Evolutionary conservation across 257 asterid species (phyloP), one percentile per base, ranked within the genome.

Genomic region (Capsicum chinense): DNA sequence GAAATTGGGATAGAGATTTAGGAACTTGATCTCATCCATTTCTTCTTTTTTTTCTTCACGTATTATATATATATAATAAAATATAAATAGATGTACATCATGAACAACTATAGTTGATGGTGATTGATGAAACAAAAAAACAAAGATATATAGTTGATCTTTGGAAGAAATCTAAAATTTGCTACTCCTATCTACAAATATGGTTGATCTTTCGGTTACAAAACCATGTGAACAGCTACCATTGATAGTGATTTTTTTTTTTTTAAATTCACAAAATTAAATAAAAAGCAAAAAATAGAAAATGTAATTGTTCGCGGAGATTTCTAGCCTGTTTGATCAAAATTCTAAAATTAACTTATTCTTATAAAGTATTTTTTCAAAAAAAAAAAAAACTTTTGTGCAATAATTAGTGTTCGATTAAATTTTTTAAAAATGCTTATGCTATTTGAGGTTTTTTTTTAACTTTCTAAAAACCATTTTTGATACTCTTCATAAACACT

Each of bases 221-320:
- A 76, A 76, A 52, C 60, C 81, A 76, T 76, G 81, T 76, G 81
- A 76, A 76, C 81, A 76, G 81, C 63, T 76, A 76, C 63, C 14
- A 52, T 52, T 76, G 81, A 76, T 76, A 8, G 81, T 26, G 81
- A 76, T 76, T 76, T 76, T 76, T 76, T 76, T 76, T 76, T 6
- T 76, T 76, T 52, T 1, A 26, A 26, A 33, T 33, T 66, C 44
- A 26, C 9, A 10, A 64, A 64, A 26, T 50, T 68, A 35, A 5
- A 2, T 11, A 9, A 4, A 66, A 7, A 37, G 7, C 62, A 15
- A 1, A 56, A 56, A 56, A 14, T 56, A 1, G 15, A 56, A 56
- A 14, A 56, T 56, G 17, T 56, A 56, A 4, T 56, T 4, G 0
- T 1, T 13, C 2, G 15, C 1, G 6, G 48, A 44, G 6, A 44